Evolutionary conservation across 1,284 basidiomycete genomes (phyloP).

Genomic region (Somion occarium): DNA sequence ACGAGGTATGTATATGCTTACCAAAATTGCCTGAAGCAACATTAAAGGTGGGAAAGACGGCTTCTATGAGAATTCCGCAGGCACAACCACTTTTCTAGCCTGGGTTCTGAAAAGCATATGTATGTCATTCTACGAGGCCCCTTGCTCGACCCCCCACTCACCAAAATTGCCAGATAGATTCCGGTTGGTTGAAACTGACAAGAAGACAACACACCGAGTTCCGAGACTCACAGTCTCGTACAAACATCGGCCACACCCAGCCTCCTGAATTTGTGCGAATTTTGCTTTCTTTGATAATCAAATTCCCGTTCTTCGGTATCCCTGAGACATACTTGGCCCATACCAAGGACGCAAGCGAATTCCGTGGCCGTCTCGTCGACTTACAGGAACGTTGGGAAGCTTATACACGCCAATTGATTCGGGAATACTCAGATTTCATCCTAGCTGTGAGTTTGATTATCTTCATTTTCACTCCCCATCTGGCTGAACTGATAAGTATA

Average conservation of each 20-base stretch:
- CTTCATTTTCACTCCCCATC: neutral
- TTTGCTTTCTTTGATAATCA: constrained; percentile 34
- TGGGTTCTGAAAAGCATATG: constrained; percentile 46
- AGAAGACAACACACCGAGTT: constrained; percentile 26
- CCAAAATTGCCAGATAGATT: constrained; percentile 39
- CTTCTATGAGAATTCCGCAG: neutral
- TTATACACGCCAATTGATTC: constrained; percentile 41
- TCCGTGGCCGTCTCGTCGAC: constrained; percentile 41
- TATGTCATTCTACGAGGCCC: constrained; percentile 9
- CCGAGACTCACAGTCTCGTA: constrained; percentile 18
- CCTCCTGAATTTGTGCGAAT: constrained; percentile 12
- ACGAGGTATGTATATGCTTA: constrained; percentile 21
- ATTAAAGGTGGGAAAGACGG: too few species aligned
- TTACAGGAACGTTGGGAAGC: constrained; percentile 44
- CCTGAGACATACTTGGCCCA: constrained; percentile 46
- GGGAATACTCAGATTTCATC: constrained; percentile 51
- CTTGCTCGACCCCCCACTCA: neutral
- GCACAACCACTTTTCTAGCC: constrained; percentile 38
- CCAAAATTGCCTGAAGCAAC: neutral
- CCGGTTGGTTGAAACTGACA: constrained; percentile 39
- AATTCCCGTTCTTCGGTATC: constrained; percentile 46
- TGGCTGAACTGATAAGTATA: too few species aligned
- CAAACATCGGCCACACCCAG: constrained; percentile 13
- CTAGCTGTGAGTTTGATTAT: constrained; percentile 38
- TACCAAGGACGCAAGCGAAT: constrained; percentile 42